These are phyloP conservation scores for Kwoniella heveanensis DNA, from an alignment of 768 basidiomycete genomes.

Conservation along the genomic window DNA sequence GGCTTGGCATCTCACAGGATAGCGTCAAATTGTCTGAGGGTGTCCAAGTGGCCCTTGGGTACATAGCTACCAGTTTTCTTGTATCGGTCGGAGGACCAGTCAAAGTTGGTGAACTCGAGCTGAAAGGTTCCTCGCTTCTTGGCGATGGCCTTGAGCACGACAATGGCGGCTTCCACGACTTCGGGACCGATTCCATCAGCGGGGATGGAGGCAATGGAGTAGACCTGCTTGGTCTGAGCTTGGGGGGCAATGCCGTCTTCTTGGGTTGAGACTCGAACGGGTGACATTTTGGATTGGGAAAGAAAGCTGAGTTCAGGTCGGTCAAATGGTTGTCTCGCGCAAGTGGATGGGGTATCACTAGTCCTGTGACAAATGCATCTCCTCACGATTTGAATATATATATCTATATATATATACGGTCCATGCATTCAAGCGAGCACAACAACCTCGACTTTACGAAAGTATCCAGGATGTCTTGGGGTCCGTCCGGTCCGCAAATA, in stretches of 20 bases:
- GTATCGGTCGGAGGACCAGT: slow-evolving; percentile 61
- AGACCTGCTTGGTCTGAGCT: slow-evolving; percentile 35
- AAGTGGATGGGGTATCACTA: too few species aligned
- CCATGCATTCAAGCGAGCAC: too few species aligned
- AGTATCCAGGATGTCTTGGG: too few species aligned
- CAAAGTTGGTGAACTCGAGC: slow-evolving; percentile 60
- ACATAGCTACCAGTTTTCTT: slow-evolving; percentile 61
- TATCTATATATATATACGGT: too few species aligned
- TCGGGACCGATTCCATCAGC: slow-evolving; percentile 65
- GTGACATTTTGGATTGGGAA: not conserved
- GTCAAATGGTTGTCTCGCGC: too few species aligned
- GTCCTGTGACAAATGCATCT: too few species aligned
- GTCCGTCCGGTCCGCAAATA: not conserved
- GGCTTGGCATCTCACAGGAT: slow-evolving; percentile 54
- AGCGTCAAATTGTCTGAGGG: slow-evolving; percentile 45
- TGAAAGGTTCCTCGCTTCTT: slow-evolving; percentile 59
- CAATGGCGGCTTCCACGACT: slow-evolving; percentile 61
- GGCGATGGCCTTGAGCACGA: slow-evolving; percentile 60
- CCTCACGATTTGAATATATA: too few species aligned
- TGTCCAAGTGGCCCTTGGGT: slow-evolving; percentile 54
- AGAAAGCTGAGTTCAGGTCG: not conserved
- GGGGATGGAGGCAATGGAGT: slow-evolving; percentile 61
- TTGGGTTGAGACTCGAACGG: not conserved
- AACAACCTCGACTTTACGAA: too few species aligned
- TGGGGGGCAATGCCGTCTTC: not conserved